A percentile compares a stretch with the other conserved stretches of the same genome.
Evolutionary conservation across 495 filamentous ascomycete genomes (phyloP).

Genomic region (Lasiosphaeris hirsuta): DNA sequence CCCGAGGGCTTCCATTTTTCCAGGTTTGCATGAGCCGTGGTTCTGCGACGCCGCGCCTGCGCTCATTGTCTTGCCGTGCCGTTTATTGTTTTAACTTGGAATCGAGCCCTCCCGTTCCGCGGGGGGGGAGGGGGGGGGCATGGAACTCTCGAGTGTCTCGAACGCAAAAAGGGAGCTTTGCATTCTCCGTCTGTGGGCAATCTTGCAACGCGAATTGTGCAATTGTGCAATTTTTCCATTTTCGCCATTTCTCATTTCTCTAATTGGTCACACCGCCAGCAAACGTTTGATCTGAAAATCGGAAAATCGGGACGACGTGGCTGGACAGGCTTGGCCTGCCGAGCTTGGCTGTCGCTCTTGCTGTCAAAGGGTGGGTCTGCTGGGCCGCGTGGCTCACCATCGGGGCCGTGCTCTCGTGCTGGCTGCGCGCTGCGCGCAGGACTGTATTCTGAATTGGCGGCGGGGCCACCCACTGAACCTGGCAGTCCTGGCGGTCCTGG

Average conservation of each 20-base stretch:
- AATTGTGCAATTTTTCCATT: neutral
- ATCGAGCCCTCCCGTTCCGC: neutral
- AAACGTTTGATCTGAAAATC: constrained; percentile 1
- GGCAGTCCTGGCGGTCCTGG: constrained; percentile 8
- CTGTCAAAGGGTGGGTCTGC: neutral
- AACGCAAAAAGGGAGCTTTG: neutral
- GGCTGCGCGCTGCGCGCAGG: neutral
- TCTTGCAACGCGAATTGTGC: neutral
- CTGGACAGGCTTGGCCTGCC: constrained; percentile 6
- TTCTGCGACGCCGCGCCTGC: constrained; percentile 4
- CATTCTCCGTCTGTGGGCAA: neutral
- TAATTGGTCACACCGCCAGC: constrained; percentile 11
- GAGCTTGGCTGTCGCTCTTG: neutral
- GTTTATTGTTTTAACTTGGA: neutral
- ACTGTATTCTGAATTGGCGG: neutral
- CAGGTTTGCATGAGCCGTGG: constrained; percentile 5
- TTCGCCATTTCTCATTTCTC: neutral
- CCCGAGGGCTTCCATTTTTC: neutral
- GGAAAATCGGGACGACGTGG: constrained; percentile 9
- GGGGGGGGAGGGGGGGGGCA: too few relatives aligned
- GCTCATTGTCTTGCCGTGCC: too few relatives aligned
- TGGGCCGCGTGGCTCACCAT: constrained; percentile 20
- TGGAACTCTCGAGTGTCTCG: neutral
- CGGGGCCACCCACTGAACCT: neutral
- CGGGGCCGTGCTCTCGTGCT: constrained; percentile 14